Percentiles rank a stretch among this genome's conserved stretches.
phyloP scores from a whole-genome alignment of 2,329 filamentous ascomycete genomes.

The Nemania sp. region DNA sequence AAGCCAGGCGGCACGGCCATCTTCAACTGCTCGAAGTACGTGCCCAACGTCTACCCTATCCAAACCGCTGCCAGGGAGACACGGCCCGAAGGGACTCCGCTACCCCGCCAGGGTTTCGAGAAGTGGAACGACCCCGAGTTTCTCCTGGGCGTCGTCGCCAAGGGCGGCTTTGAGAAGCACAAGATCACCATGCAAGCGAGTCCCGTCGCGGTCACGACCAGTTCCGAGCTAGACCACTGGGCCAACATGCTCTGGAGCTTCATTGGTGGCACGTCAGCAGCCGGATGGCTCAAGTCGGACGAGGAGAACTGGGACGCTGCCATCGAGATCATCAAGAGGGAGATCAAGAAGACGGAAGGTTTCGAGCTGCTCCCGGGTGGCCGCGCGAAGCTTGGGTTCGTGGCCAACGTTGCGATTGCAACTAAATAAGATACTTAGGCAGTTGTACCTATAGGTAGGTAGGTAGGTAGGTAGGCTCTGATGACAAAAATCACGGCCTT shows the following conservation, averaged over 20 bases:
- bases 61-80: conserved; percentile 19
- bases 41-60: conserved; percentile 11
- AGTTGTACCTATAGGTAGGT: no score
- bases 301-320: conserved; percentile 16
- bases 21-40: conserved; percentile 21
- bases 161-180: conserved; percentile 9
- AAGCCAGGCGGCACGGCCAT: conserved; percentile 21
- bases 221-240: conserved; percentile 8
- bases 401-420: neutral
- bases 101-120: conserved; percentile 18
- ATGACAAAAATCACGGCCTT: no score
- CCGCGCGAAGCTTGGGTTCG: neutral
- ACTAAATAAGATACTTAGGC: no score
- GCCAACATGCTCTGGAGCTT: conserved; percentile 18
- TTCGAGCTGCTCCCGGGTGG: neutral
- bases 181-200: neutral
- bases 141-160: neutral
- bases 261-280: conserved; percentile 2
- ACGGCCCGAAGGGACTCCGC: conserved; percentile 11
- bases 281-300: conserved; percentile 13
- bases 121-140: conserved; percentile 16
- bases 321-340: conserved; percentile 5
- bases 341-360: neutral
- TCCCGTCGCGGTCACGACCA: neutral
- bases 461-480: no score